A percentile compares a stretch with the other conserved stretches of the same genome.
Evolutionary conservation across 306 rosid genomes (phyloP).

Genomic region (Quercus parvula): DNA sequence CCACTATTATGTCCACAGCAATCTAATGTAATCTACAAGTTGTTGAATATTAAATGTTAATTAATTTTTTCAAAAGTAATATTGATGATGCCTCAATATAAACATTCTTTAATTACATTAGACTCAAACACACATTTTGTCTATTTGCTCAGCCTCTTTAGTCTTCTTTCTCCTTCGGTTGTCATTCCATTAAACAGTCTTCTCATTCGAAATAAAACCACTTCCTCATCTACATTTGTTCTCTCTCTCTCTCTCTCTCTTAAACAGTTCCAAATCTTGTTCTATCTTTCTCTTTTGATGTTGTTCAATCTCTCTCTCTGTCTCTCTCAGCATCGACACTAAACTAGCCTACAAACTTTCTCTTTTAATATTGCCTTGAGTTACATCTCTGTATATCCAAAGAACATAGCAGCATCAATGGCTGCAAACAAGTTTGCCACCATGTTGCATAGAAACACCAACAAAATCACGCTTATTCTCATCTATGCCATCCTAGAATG

Average conservation of each 20-base stretch:
- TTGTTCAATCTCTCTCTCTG: conserved; percentile 17
- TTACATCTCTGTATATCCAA: conserved; percentile 48
- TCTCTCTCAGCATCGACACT: background rate
- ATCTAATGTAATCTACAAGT: background rate
- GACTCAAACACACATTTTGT: conserved; percentile 30
- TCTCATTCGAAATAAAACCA: conserved; percentile 45
- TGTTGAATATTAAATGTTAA: conserved; percentile 4
- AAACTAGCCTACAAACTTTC: background rate
- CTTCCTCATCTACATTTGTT: conserved; percentile 24
- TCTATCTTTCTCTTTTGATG: conserved; percentile 14
- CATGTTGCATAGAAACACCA: conserved; percentile 75
- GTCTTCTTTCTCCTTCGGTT: conserved; percentile 29
- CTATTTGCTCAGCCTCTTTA: background rate
- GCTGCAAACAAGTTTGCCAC: conserved; percentile 92
- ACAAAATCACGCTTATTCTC: conserved; percentile 75
- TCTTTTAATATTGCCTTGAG: conserved; percentile 9
- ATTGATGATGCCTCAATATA: conserved; percentile 8
- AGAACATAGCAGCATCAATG: conserved; percentile 58
- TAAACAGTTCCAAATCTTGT: conserved; percentile 30
- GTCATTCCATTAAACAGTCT: conserved; percentile 40
- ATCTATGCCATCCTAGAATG: conserved; percentile 85
- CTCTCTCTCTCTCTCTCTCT: conserved; percentile 7
- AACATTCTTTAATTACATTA: conserved; percentile 44
- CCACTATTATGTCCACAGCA: conserved; percentile 1
- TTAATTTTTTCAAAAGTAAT: conserved; percentile 1